A percentile compares a stretch with the other conserved stretches of the same genome.
These are phyloP conservation scores for Ascochyta fabae DNA, from an alignment of 2,329 filamentous ascomycete genomes.

Conservation along the genomic window DNA sequence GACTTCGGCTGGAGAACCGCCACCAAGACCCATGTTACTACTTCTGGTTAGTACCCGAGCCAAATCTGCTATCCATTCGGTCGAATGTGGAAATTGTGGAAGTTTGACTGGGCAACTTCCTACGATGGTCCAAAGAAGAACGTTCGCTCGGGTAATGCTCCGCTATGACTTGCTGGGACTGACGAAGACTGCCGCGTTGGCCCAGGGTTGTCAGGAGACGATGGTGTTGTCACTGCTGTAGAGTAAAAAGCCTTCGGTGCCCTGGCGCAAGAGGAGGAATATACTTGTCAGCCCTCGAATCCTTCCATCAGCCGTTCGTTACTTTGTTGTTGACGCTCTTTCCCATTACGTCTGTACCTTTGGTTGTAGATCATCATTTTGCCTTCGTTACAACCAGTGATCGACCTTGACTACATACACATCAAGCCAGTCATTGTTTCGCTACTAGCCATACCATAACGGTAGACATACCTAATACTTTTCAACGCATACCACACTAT, in stretches of 20 bases:
- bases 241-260: constrained; percentile 9
- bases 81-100: constrained; percentile 13
- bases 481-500: neutral
- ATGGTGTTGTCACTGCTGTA: neutral
- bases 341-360: neutral
- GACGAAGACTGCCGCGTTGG: neutral
- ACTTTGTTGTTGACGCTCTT: neutral
- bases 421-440: neutral
- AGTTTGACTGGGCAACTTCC: constrained; percentile 7
- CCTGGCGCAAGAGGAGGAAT: neutral
- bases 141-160: constrained; percentile 1
- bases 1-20: constrained; percentile 17
- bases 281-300: neutral
- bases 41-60: constrained; percentile 9
- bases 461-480: neutral
- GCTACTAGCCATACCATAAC: neutral
- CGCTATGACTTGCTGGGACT: constrained; percentile 6
- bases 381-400: neutral
- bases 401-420: constrained; percentile 1
- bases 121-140: constrained; percentile 2
- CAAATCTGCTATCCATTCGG: neutral
- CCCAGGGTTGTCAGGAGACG: constrained; percentile 8
- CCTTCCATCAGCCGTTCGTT: neutral
- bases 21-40: constrained; percentile 9
- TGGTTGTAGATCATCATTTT: neutral